Conservation (phyloP, 169 alveolate genomes). For the Cyclospora cayetanensis region DNA sequence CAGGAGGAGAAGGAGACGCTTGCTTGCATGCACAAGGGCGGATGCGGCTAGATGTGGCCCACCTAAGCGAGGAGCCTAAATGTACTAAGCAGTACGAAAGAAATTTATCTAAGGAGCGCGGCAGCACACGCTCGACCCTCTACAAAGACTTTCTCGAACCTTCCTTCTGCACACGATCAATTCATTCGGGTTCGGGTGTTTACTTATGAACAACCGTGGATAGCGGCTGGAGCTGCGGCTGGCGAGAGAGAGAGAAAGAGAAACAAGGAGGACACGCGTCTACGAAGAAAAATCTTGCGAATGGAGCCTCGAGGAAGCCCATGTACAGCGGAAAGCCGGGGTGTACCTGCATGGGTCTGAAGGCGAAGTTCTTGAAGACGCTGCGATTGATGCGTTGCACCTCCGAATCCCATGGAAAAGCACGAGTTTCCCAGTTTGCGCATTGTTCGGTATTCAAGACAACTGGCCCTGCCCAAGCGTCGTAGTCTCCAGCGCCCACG, state of each 20-base stretch:
- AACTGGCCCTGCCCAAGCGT: constrained; percentile 24
- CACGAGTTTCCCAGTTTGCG: neutral
- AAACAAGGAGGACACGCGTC: too few species aligned
- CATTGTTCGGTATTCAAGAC: neutral
- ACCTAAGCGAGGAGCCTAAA: neutral
- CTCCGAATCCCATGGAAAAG: constrained; percentile 1
- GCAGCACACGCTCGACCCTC: too few species aligned
- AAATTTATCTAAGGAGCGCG: too few species aligned
- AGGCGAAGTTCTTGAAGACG: constrained; percentile 50
- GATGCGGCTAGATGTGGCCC: neutral
- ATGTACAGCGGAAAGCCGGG: neutral
- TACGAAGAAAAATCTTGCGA: neutral
- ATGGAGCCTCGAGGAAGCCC: neutral
- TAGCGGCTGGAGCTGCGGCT: too few species aligned
- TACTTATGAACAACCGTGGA: neutral
- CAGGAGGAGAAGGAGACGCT: too few species aligned
- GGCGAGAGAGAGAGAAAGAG: too few species aligned
- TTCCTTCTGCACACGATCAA: neutral
- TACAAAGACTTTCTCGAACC: neutral
- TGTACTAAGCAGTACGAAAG: neutral
- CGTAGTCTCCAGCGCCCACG: constrained; percentile 47
- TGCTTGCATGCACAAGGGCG: neutral
- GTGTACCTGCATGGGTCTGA: constrained; percentile 67
- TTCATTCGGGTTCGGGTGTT: neutral
- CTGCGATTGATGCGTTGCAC: neutral